These are phyloP conservation scores for Mycoemilia scoparia DNA, from an alignment of 192 early-diverging fungal genomes.

Conservation along the genomic window DNA sequence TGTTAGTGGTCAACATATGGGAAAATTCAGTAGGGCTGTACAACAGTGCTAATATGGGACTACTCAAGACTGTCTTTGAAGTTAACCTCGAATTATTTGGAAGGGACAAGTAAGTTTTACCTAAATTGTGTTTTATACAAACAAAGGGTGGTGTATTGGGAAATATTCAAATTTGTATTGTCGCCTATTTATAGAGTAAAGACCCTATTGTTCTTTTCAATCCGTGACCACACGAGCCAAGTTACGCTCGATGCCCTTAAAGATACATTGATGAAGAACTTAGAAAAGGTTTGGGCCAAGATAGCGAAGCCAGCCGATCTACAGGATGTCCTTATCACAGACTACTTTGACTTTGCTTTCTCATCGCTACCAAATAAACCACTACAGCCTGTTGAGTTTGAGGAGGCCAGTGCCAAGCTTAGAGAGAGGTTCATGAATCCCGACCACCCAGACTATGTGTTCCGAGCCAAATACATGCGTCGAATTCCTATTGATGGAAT, in stretches of 20 bases:
- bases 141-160: background rate
- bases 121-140: conserved; percentile 12
- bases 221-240: conserved; percentile 81
- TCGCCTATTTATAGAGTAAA: too few species aligned
- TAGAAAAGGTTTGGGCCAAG: conserved; percentile 83
- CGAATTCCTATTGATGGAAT: conserved; percentile 94
- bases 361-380: conserved; percentile 82
- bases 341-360: conserved; percentile 88
- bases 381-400: conserved; percentile 68
- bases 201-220: conserved; percentile 88
- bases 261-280: conserved; percentile 57
- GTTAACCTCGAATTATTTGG: conserved; percentile 97
- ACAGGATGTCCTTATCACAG: conserved; percentile 49
- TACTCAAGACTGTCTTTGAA: conserved; percentile 96
- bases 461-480: conserved; percentile 68
- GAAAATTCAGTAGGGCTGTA: conserved; percentile 95
- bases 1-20: conserved; percentile 96
- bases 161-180: too few species aligned
- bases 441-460: conserved; percentile 54
- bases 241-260: conserved; percentile 70
- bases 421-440: conserved; percentile 59
- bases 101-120: conserved; percentile 47
- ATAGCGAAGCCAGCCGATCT: conserved; percentile 75
- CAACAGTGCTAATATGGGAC: conserved; percentile 96
- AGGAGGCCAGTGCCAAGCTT: conserved; percentile 41